Conservation (phyloP, 2,329 filamentous ascomycete species). For the Scortechinia acanthostroma region DNA sequence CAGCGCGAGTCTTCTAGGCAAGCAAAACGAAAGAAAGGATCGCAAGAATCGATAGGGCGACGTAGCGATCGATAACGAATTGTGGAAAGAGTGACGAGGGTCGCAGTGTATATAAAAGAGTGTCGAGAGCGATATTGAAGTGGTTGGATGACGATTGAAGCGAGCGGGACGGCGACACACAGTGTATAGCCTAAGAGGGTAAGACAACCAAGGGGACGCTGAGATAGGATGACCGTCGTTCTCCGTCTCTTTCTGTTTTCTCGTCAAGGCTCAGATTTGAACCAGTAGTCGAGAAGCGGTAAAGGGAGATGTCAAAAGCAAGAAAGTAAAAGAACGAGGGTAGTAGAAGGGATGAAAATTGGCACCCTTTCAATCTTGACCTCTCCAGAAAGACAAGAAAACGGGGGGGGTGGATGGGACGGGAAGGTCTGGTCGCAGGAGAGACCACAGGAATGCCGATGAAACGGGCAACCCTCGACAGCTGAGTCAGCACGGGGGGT, state of each 20-base stretch:
- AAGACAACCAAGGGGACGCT: not conserved
- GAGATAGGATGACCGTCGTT: not conserved
- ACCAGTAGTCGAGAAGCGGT: not conserved
- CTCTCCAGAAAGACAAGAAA: not conserved
- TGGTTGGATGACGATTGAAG: not conserved
- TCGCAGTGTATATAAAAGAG: not conserved
- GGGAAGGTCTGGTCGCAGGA: too few species aligned
- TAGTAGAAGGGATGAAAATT: not conserved
- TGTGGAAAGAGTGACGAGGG: not conserved
- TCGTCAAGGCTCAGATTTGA: not conserved
- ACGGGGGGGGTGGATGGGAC: too few species aligned
- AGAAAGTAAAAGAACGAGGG: not conserved
- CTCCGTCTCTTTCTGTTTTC: not conserved
- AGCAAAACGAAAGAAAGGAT: not conserved
- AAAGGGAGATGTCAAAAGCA: not conserved
- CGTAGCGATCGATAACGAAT: not conserved
- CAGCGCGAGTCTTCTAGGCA: not conserved
- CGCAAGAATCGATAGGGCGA: not conserved
- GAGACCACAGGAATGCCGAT: too few species aligned
- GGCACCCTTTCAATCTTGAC: too few species aligned
- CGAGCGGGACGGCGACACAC: constrained; percentile 3
- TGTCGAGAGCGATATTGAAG: not conserved
- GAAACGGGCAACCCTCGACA: too few species aligned
- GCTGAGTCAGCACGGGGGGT: too few species aligned
- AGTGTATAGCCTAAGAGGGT: not conserved